Evolutionary conservation across 2,329 filamentous ascomycete genomes (phyloP).

Genomic region (Didymella segeticola): DNA sequence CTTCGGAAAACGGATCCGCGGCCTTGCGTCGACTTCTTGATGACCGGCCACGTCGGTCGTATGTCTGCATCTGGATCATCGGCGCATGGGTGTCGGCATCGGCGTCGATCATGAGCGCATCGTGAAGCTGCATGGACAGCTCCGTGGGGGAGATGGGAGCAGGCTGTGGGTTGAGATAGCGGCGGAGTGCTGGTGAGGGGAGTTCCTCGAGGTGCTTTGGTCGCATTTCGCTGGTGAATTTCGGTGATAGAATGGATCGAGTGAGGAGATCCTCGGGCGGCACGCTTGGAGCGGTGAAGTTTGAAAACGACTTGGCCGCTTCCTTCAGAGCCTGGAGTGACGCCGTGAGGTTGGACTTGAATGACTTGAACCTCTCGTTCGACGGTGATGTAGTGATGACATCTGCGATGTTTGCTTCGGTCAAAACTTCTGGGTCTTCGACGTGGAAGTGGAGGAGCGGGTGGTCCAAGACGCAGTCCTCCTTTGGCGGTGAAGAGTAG

Average conservation of each 20-base stretch:
- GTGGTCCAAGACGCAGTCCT: slow-evolving; percentile 64
- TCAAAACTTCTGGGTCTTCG: slow-evolving; percentile 43
- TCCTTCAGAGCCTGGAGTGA: slow-evolving; percentile 68
- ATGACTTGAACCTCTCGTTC: slow-evolving; percentile 54
- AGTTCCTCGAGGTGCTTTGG: slow-evolving; percentile 61
- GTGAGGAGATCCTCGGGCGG: slow-evolving; percentile 67
- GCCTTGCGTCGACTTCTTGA: slow-evolving; percentile 33
- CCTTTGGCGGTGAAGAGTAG: slow-evolving; percentile 56
- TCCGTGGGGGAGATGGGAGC: slow-evolving; percentile 47
- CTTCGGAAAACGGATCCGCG: slow-evolving; percentile 52
- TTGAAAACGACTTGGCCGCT: slow-evolving; percentile 66
- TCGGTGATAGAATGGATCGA: slow-evolving; percentile 64
- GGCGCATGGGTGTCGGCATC: slow-evolving; percentile 53
- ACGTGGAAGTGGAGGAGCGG: slow-evolving; percentile 57
- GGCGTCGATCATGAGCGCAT: slow-evolving; percentile 43
- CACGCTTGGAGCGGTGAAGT: slow-evolving; percentile 60
- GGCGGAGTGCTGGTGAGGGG: slow-evolving; percentile 63
- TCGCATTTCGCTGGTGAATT: slow-evolving; percentile 66
- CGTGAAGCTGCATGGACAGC: slow-evolving; percentile 50
- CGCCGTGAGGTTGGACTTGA: slow-evolving; percentile 69
- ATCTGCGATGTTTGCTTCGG: slow-evolving; percentile 39
- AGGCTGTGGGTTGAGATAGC: slow-evolving; percentile 66
- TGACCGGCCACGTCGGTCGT: slow-evolving; percentile 52
- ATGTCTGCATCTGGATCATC: slow-evolving; percentile 70
- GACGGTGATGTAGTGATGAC: slow-evolving; percentile 30